A percentile compares a stretch with the other conserved stretches of the same genome.
Conservation (phyloP, 176 grass and related monocot species). For the Carex pumila region DNA sequence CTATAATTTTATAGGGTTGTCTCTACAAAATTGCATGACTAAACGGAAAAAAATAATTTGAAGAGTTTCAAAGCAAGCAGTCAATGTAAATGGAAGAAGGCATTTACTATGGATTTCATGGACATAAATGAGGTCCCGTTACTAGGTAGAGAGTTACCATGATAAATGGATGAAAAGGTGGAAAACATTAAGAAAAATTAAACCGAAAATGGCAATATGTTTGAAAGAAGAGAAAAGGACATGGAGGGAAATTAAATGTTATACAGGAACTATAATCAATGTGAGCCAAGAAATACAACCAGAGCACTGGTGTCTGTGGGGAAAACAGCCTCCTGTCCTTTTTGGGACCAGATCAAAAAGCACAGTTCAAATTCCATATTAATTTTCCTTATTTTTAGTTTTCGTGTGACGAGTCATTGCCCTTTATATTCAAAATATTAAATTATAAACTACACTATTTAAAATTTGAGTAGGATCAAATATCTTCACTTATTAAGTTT, state of each 20-base stretch:
- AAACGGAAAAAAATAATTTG: background rate
- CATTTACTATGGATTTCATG: background rate
- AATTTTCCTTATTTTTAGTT: background rate
- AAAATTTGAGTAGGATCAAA: too few species aligned
- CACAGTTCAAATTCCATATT: background rate
- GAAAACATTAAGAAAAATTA: background rate
- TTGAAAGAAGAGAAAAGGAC: conserved; percentile 12
- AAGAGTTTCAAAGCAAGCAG: background rate
- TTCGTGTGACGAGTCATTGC: background rate
- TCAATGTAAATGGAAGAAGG: background rate
- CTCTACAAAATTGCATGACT: background rate
- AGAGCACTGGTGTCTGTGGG: conserved; percentile 3
- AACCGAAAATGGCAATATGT: conserved; percentile 15
- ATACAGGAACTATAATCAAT: conserved; percentile 14
- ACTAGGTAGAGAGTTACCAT: background rate
- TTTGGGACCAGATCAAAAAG: background rate
- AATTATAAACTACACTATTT: background rate
- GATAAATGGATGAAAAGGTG: conserved; percentile 4
- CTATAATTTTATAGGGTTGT: background rate
- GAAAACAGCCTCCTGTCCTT: conserved; percentile 8
- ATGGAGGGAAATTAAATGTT: conserved; percentile 20
- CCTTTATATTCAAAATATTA: background rate
- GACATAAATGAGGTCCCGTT: background rate
- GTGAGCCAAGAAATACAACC: conserved; percentile 9
- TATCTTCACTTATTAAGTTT: too few species aligned